Conservation (phyloP, 139 green algal genomes). For the Astrephomene gubernaculifera region DNA sequence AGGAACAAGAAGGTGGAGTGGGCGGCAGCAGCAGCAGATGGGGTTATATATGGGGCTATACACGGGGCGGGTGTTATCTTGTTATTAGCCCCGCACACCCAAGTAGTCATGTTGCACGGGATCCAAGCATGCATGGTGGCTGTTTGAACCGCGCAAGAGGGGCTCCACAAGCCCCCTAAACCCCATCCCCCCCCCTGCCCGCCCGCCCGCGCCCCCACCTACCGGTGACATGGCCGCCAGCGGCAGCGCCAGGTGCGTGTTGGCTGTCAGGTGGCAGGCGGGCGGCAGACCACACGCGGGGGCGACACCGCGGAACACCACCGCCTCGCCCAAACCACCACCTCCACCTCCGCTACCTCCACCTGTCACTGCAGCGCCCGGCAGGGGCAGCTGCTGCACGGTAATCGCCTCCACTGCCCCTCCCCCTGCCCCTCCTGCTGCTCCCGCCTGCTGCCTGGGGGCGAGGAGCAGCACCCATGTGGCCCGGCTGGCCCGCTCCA, state of each 20-base stretch:
- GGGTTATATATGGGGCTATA: too few relatives aligned
- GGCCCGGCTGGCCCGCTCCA: constrained; percentile 26
- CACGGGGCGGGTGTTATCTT: background rate
- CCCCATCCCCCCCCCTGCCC: background rate
- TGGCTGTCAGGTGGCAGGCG: constrained; percentile 48
- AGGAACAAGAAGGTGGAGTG: too few relatives aligned
- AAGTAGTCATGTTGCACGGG: too few relatives aligned
- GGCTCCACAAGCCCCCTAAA: too few relatives aligned
- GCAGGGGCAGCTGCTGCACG: constrained; percentile 46
- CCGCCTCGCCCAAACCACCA: constrained; percentile 30
- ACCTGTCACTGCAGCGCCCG: background rate
- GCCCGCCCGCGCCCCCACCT: background rate
- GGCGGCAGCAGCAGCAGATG: too few relatives aligned
- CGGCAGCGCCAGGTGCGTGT: constrained; percentile 48
- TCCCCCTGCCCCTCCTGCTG: background rate
- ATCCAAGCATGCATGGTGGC: too few relatives aligned
- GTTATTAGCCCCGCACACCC: too few relatives aligned
- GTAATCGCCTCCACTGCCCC: constrained; percentile 41
- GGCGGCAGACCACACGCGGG: constrained; percentile 47
- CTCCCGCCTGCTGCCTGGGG: too few relatives aligned
- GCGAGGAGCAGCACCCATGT: constrained; percentile 46
- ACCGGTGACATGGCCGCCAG: constrained; percentile 49
- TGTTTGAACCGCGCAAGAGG: too few relatives aligned
- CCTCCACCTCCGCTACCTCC: background rate
- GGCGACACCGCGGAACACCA: constrained; percentile 44